Conservation (phyloP, 441 rosid species). For the Populus hybrid region DNA sequence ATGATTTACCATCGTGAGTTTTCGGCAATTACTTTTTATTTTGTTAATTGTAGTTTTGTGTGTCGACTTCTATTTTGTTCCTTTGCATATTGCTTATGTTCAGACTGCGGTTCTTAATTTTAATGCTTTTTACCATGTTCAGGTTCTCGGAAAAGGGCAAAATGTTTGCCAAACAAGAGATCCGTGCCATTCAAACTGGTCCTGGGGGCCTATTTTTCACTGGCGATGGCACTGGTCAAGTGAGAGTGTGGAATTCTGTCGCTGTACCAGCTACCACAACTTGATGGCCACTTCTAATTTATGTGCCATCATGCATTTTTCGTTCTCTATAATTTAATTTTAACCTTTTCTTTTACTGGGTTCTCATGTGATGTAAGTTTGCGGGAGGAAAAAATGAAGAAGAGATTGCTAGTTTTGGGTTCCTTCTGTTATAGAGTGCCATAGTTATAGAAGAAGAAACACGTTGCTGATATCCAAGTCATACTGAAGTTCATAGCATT, state of each 20-base stretch:
- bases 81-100: not conserved
- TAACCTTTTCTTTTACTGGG: conserved; percentile 12
- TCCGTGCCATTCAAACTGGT: conserved; percentile 74
- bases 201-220: conserved; percentile 87
- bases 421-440: conserved; percentile 15
- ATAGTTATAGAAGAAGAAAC: conserved; percentile 4
- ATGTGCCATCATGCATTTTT: conserved; percentile 9
- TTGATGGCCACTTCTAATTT: conserved; percentile 19
- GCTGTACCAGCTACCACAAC: conserved; percentile 38
- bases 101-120: not conserved
- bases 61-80: not conserved
- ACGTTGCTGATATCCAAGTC: not conserved
- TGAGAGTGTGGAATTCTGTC: conserved; percentile 85
- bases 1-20: conserved; percentile 95
- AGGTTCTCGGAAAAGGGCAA: conserved; percentile 92
- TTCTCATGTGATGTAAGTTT: conserved; percentile 13
- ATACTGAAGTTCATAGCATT: not conserved
- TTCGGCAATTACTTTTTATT: conserved; percentile 1
- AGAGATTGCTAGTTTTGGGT: conserved; percentile 32
- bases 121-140: conserved; percentile 5
- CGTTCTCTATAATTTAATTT: conserved; percentile 8
- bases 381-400: conserved; percentile 20
- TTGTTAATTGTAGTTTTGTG: not conserved
- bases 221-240: conserved; percentile 92
- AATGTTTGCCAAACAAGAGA: conserved; percentile 80